Evolutionary conservation across 2,329 filamentous ascomycete genomes (phyloP).

Genomic region (Xylaria sp.): DNA sequence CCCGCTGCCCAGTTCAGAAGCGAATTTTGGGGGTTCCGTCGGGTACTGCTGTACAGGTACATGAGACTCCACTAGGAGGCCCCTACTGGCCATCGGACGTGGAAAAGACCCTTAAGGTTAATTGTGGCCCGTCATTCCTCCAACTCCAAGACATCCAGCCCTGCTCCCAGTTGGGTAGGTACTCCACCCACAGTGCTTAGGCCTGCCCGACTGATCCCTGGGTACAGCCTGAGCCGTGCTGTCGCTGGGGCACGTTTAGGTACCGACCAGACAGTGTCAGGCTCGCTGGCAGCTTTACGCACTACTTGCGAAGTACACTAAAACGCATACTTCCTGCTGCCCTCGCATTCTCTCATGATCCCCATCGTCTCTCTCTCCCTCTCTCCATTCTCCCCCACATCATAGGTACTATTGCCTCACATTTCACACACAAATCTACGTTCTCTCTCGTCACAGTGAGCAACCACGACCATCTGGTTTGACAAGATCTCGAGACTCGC

Average conservation of each 20-base stretch:
- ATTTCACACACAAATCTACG: no score
- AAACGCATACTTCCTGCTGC: conserved; percentile 7
- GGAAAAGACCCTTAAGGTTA: conserved; percentile 22
- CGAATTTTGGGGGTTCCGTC: no score
- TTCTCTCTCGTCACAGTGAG: no score
- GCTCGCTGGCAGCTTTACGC: background rate
- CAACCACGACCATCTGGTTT: background rate
- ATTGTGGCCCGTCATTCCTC: conserved; percentile 8
- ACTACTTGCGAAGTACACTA: background rate
- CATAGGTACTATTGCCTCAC: background rate
- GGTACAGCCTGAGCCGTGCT: no score
- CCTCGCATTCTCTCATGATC: background rate
- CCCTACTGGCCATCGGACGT: conserved; percentile 10
- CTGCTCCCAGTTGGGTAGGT: background rate
- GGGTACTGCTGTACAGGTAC: no score
- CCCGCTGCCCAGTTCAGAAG: no score
- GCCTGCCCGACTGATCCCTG: no score
- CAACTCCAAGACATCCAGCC: background rate
- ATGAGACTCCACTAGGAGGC: no score
- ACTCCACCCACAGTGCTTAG: background rate
- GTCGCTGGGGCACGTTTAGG: no score
- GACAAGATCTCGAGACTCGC: background rate
- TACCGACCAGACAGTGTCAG: background rate
- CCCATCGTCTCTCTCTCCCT: conserved; percentile 4
- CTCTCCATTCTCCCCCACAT: conserved; percentile 6